Percentiles rank a stretch among this genome's conserved stretches.
These are phyloP conservation scores for Plasmodium berghei DNA, from an alignment of 169 alveolate genomes.

Conservation along the genomic window DNA sequence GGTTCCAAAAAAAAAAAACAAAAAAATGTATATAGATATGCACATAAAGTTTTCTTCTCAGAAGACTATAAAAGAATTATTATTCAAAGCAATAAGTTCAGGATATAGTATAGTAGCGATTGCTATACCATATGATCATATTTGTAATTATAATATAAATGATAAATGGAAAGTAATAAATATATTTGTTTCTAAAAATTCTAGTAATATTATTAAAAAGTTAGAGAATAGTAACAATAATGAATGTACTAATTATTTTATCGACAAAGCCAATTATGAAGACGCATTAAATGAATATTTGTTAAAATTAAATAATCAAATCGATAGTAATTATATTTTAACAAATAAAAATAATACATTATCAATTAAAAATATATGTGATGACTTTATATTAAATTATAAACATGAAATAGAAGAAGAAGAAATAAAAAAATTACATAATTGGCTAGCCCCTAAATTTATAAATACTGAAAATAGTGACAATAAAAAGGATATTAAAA, in stretches of 20 bases:
- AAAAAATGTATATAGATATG: slow-evolving; percentile 48
- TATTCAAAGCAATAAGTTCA: slow-evolving; percentile 30
- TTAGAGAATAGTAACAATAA: not conserved
- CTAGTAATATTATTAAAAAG: not conserved
- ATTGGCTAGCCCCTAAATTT: not conserved
- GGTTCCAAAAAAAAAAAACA: not conserved
- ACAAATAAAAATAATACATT: slow-evolving; percentile 40
- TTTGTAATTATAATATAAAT: not conserved
- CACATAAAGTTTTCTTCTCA: slow-evolving; percentile 16
- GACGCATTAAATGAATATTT: slow-evolving; percentile 15
- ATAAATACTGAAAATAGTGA: not conserved
- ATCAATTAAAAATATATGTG: slow-evolving; percentile 57
- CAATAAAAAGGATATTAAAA: not conserved
- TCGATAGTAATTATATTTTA: slow-evolving; percentile 33
- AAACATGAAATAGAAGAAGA: slow-evolving; percentile 19
- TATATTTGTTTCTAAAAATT: not conserved
- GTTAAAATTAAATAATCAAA: slow-evolving; percentile 24
- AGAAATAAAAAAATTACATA: not conserved
- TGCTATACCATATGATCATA: slow-evolving; percentile 14
- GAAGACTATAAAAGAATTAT: slow-evolving; percentile 11
- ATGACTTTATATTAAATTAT: slow-evolving; percentile 41
- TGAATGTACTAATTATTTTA: slow-evolving; percentile 28
- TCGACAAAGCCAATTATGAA: slow-evolving; percentile 14
- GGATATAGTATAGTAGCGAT: slow-evolving; percentile 72
- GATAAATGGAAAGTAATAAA: slow-evolving; percentile 41